A percentile compares a stretch with the other conserved stretches of the same genome.
Conservation (phyloP, 2,329 filamentous ascomycete genomes). For the Kalmusia sp. region DNA sequence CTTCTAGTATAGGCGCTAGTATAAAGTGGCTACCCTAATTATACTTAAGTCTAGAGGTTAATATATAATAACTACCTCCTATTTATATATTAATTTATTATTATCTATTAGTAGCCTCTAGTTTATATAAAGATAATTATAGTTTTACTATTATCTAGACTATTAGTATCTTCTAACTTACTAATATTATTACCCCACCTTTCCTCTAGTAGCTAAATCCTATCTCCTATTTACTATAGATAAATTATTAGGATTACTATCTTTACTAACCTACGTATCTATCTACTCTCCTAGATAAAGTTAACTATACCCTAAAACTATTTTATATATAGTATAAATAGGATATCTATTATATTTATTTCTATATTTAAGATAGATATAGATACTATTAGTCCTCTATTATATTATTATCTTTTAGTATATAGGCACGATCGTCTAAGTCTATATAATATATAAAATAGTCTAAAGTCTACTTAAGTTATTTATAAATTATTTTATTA, state of each 20-base stretch:
- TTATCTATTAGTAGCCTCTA: background rate
- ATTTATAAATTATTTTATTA: background rate
- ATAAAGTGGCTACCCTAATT: no score
- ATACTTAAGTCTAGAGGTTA: no score
- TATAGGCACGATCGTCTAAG: no score
- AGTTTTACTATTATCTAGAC: slow-evolving; percentile 4
- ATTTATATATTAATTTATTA: background rate
- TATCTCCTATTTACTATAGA: slow-evolving; percentile 7
- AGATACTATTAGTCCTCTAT: no score
- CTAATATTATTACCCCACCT: no score
- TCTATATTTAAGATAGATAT: background rate
- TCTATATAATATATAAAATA: background rate
- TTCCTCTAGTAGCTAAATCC: slow-evolving; percentile 2
- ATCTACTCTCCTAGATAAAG: slow-evolving; percentile 14
- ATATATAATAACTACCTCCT: slow-evolving; percentile 4
- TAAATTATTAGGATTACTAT: slow-evolving; percentile 10
- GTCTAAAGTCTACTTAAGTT: background rate
- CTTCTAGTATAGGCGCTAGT: no score
- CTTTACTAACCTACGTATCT: slow-evolving; percentile 2
- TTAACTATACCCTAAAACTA: slow-evolving; percentile 19
- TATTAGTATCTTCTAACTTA: no score
- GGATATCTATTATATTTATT: background rate
- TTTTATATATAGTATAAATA: slow-evolving; percentile 12
- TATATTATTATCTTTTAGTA: no score
- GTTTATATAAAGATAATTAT: slow-evolving; percentile 15